These are phyloP conservation scores for Bryoglossum gracile DNA, from an alignment of 495 filamentous ascomycete species.

Conservation along the genomic window DNA sequence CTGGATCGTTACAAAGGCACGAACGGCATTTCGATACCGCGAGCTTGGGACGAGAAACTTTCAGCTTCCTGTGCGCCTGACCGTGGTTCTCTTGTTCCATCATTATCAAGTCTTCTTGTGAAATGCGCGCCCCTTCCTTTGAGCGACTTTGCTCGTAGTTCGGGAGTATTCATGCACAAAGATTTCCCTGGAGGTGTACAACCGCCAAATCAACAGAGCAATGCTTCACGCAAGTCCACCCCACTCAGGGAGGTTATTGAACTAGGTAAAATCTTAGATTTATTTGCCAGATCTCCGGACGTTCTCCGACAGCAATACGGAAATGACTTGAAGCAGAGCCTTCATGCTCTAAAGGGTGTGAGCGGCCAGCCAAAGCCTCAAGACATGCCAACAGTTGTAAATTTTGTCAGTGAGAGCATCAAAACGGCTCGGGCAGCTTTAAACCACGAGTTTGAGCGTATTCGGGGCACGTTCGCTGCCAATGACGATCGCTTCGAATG, in stretches of 20 bases:
- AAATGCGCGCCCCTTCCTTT: slow-evolving; percentile 4
- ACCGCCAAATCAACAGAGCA: not conserved
- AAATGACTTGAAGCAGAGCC: no score
- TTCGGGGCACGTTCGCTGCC: slow-evolving; percentile 25
- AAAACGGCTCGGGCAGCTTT: slow-evolving; percentile 15
- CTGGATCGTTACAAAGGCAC: no score
- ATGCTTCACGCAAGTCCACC: not conserved
- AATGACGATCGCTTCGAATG: slow-evolving; percentile 34
- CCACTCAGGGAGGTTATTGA: slow-evolving; percentile 20
- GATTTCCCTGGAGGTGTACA: slow-evolving; percentile 1
- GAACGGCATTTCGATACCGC: no score
- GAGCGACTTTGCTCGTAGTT: not conserved
- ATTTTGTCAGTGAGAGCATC: slow-evolving; percentile 23
- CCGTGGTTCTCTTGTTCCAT: no score
- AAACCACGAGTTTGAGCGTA: slow-evolving; percentile 8
- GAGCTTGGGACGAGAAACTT: no score
- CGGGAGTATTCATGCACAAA: slow-evolving; percentile 4
- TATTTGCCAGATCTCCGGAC: no score
- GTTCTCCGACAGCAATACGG: no score
- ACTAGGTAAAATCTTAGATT: no score
- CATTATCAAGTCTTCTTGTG: no score
- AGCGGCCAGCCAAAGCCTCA: slow-evolving; percentile 4
- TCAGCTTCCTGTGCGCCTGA: no score
- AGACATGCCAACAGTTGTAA: slow-evolving; percentile 17
- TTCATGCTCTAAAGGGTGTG: no score